phyloP scores from a whole-genome alignment of 345 rosid genomes.

The Pistacia vera region DNA sequence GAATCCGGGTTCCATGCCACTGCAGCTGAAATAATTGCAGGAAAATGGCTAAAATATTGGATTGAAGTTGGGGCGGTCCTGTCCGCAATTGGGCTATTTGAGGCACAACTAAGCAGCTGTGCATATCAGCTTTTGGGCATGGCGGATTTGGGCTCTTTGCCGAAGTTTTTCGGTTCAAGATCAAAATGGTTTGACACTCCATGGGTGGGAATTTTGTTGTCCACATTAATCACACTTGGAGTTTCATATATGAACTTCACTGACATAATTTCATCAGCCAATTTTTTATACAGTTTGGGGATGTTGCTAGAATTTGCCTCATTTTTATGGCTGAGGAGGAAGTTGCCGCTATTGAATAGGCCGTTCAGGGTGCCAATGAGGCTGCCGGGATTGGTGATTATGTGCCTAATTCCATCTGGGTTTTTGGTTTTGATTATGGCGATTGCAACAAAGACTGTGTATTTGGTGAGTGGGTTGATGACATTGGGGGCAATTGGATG shows the following conservation, averaged over 20 bases:
- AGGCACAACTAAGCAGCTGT: slow-evolving; percentile 82
- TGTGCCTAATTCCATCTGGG: slow-evolving; percentile 56
- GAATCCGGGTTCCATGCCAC: slow-evolving; percentile 56
- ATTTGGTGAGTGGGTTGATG: slow-evolving; percentile 46
- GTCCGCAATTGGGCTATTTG: slow-evolving; percentile 71
- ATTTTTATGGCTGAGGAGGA: slow-evolving; percentile 52
- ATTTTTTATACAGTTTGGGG: slow-evolving; percentile 53
- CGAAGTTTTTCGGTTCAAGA: slow-evolving; percentile 34
- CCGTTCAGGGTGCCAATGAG: slow-evolving; percentile 47
- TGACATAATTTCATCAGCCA: slow-evolving; percentile 47
- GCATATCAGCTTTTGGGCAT: slow-evolving; percentile 66
- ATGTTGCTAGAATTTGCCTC: slow-evolving; percentile 60
- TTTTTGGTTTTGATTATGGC: slow-evolving; percentile 50
- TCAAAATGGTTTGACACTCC: slow-evolving; percentile 54
- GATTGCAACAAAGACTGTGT: slow-evolving; percentile 42
- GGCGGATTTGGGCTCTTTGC: slow-evolving; percentile 61
- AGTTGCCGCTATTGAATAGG: slow-evolving; percentile 37
- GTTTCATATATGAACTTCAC: slow-evolving; percentile 47
- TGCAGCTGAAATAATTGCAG: slow-evolving; percentile 69
- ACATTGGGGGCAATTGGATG: slow-evolving; percentile 47
- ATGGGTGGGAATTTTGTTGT: slow-evolving; percentile 50
- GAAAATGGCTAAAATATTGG: slow-evolving; percentile 78
- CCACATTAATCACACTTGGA: slow-evolving; percentile 41
- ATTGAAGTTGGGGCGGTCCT: slow-evolving; percentile 66
- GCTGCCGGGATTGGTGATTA: slow-evolving; percentile 39